Percentiles rank a stretch among this genome's conserved stretches.
Evolutionary conservation across 495 filamentous ascomycete genomes (phyloP).

Genomic region (Penicillium antarcticum): DNA sequence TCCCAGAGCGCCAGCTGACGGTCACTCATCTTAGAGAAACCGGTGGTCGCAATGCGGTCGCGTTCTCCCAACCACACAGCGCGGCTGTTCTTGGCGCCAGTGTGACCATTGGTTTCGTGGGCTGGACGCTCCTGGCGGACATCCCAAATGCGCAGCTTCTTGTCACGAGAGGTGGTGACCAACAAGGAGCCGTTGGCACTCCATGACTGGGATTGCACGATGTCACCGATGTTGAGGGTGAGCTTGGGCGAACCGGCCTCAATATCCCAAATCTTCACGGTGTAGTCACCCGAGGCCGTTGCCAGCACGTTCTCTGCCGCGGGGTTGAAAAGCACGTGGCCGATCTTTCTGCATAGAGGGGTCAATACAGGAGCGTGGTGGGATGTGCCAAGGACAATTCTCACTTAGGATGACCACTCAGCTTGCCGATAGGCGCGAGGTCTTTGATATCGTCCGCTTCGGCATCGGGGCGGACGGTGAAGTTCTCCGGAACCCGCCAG

Average conservation of each 20-base stretch:
- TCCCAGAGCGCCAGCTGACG: constrained; percentile 96
- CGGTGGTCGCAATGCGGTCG: constrained; percentile 90
- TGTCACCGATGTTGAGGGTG: constrained; percentile 78
- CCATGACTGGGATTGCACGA: constrained; percentile 95
- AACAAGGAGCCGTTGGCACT: constrained; percentile 86
- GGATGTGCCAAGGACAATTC: neutral
- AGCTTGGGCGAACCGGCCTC: constrained; percentile 68
- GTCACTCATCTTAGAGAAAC: constrained; percentile 98
- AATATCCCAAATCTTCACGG: constrained; percentile 95
- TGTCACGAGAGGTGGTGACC: constrained; percentile 93
- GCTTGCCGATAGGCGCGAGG: constrained; percentile 73
- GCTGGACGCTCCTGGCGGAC: constrained; percentile 85
- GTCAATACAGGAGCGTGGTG: constrained; percentile 9
- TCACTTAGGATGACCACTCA: constrained; percentile 63
- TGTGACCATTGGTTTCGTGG: constrained; percentile 80
- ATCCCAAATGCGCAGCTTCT: constrained; percentile 97
- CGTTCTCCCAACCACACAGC: constrained; percentile 95
- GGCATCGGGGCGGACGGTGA: constrained; percentile 76
- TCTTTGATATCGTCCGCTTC: constrained; percentile 71
- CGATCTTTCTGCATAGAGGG: constrained; percentile 68
- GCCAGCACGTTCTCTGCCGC: constrained; percentile 94
- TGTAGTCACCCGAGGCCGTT: constrained; percentile 91
- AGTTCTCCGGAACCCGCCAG: constrained; percentile 90
- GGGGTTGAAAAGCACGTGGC: constrained; percentile 96
- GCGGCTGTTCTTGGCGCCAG: constrained; percentile 94